Evolutionary conservation across 768 basidiomycete genomes (phyloP), one percentile per base, ranked within the genome.

Genomic region (Suillus subalutaceus): DNA sequence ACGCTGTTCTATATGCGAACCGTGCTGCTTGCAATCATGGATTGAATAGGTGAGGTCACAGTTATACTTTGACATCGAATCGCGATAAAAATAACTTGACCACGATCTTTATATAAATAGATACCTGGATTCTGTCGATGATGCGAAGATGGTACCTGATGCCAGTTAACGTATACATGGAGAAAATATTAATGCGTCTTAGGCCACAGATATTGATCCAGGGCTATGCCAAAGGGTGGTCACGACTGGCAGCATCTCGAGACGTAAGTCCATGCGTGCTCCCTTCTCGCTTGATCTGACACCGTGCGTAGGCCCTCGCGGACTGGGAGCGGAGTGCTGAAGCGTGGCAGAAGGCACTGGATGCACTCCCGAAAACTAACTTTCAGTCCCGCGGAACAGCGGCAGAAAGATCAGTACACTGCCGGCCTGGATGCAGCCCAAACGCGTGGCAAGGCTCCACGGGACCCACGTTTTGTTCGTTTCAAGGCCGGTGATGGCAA

Each of bases 1-100:
- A 82, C 69, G 79, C 82, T 1, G 70, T 85, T 10, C 71, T 84
- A 20, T 82, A 79, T 67, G 77, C 79, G 23, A 85, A 85, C 69
- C 79, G 83, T 16, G 81, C 83, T 7, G 83, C 82, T 18, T 77
- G 77, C 62, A 71, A 71, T 52, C 66, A 81, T 44, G 72, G 71
- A 0, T 67, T 82, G 72, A 78, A 80, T 63, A 76, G 73, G 82
- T 81, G 44, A 43, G 63, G 20, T 32, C 18, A 26, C 50, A 52
- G 50, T 48, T 23, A 3, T 30, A 30, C 30, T 58, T 37, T 0
- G 10, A 18, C 32, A 5, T 20, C 44, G n/a, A 20, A 10, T 3
- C 35, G 37, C 41, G 26, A 15, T 64, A 38, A 38, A 23, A 37
- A 62, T 62, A 37, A 12, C 52, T n/a, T 30, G 7, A 37, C 18